Percentiles rank a stretch among this genome's conserved stretches.
These are phyloP conservation scores for peach (Prunus persica) DNA, from an alignment of 306 rosid genomes.

Conservation along the genomic window Prunus_persica_NCBIv2 NC_034016.1:7428501-7429000, in stretches of 20 bases:
- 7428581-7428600: background rate
- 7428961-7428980: constrained; percentile 86
- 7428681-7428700: background rate
- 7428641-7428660: background rate
- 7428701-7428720: background rate
- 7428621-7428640: too few species aligned
- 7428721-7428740: background rate
- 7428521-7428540: background rate
- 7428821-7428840: constrained; percentile 12
- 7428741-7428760: background rate
- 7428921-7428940: constrained; percentile 84
- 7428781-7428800: background rate
- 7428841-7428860: background rate
- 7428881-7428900: background rate
- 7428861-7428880: constrained; percentile 3
- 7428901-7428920: constrained; percentile 8
- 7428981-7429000: constrained; percentile 94
- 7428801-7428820: constrained; percentile 13
- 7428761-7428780: background rate
- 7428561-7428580: background rate
- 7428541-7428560: background rate
- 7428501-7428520: background rate
- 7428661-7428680: background rate
- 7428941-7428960: constrained; percentile 99
- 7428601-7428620: background rate